phyloP scores from a whole-genome alignment of 2,329 filamentous ascomycete species.

The Sporothrix euskadiensis region DNA sequence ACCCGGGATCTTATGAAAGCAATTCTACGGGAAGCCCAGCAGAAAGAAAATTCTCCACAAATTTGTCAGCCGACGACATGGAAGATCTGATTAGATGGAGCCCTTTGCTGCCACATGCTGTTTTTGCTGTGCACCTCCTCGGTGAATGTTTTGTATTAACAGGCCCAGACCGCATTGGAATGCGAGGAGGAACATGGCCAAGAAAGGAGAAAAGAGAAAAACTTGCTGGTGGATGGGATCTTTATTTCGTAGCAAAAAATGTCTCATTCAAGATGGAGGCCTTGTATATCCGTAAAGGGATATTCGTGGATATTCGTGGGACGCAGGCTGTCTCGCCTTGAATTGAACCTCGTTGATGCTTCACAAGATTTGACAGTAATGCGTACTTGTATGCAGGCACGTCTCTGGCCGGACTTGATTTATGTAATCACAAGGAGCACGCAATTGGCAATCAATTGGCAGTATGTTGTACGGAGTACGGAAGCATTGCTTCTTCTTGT shows the following conservation, averaged over 20 bases:
- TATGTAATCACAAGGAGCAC: not conserved
- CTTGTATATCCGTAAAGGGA: too few species aligned
- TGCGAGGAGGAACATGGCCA: not conserved
- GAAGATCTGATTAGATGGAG: not conserved
- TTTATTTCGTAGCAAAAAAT: too few species aligned
- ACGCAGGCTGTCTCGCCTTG: too few species aligned
- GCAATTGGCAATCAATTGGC: not conserved
- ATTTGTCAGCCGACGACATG: not conserved
- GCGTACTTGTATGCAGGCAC: too few species aligned
- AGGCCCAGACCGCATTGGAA: too few species aligned
- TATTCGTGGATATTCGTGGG: too few species aligned
- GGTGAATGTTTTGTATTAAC: not conserved
- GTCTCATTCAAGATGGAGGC: too few species aligned
- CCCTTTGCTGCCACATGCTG: not conserved
- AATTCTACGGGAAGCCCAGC: not conserved
- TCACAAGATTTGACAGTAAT: too few species aligned
- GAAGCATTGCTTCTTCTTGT: not conserved
- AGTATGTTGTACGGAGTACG: not conserved
- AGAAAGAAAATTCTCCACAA: not conserved
- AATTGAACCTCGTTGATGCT: not conserved
- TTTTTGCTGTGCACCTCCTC: not conserved
- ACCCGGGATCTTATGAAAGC: slow-evolving; percentile 1
- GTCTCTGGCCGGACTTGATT: not conserved
- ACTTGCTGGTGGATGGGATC: too few species aligned
- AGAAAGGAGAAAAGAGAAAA: too few species aligned